Percentiles rank a stretch among this genome's conserved stretches.
Conservation (phyloP, 164 flowering plant species). For the Pachysandra terminalis region DNA sequence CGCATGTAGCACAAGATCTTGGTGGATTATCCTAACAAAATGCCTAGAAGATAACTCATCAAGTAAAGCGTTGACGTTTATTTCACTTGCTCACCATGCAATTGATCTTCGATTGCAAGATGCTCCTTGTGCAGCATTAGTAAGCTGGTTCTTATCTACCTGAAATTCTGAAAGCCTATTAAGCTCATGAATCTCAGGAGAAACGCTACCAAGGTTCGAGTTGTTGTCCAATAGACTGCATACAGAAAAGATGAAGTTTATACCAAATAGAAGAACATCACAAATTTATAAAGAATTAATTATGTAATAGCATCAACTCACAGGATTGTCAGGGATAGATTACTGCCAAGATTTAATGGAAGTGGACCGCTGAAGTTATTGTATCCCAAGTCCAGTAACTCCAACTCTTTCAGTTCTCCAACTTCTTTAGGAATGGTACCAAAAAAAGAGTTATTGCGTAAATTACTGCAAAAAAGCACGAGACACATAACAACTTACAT, state of each 20-base stretch:
- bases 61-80: not conserved
- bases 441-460: constrained; percentile 64
- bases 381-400: constrained; percentile 56
- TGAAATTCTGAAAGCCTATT: constrained; percentile 38
- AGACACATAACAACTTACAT: not conserved
- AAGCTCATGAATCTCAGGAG: constrained; percentile 33
- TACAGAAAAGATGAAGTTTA: constrained; percentile 7
- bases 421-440: constrained; percentile 65
- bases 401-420: constrained; percentile 48
- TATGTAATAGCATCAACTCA: constrained; percentile 26
- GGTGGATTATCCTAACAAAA: no score
- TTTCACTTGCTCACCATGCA: constrained; percentile 31
- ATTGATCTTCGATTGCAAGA: constrained; percentile 21
- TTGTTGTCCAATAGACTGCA: constrained; percentile 62
- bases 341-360: constrained; percentile 45
- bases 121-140: constrained; percentile 18
- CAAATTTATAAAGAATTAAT: not conserved
- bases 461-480: constrained; percentile 38
- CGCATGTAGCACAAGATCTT: not conserved
- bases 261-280: not conserved
- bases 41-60: no score
- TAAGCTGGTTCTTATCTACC: constrained; percentile 31
- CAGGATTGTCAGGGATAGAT: constrained; percentile 46
- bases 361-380: constrained; percentile 58
- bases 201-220: constrained; percentile 24